Conservation (phyloP, 192 early-diverging fungal genomes). For the Gorgonomyces haynaldii region DNA sequence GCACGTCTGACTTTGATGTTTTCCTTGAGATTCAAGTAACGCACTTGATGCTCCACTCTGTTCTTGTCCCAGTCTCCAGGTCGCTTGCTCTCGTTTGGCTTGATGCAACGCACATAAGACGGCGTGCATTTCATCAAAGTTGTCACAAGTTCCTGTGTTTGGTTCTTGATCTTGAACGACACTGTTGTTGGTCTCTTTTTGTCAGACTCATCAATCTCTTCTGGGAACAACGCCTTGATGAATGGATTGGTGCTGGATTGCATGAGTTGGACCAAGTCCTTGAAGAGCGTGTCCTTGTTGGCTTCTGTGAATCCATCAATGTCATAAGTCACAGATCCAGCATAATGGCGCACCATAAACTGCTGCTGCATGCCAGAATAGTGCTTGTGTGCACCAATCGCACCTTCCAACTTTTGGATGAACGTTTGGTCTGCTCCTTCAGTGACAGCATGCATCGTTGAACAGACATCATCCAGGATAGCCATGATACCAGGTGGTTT, state of each 20-base stretch:
- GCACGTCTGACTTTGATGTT: constrained; percentile 94
- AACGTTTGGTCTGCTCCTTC: constrained; percentile 46
- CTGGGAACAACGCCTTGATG: constrained; percentile 74
- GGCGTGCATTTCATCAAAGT: constrained; percentile 94
- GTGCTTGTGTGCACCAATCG: constrained; percentile 41
- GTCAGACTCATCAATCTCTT: constrained; percentile 73
- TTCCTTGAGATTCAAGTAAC: constrained; percentile 91
- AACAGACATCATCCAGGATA: constrained; percentile 94
- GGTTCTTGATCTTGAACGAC: constrained; percentile 86
- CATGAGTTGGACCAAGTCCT: constrained; percentile 83
- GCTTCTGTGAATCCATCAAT: constrained; percentile 92
- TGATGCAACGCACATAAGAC: constrained; percentile 93
- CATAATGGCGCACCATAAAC: constrained; percentile 88
- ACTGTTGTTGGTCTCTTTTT: constrained; percentile 97
- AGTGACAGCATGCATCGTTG: constrained; percentile 82
- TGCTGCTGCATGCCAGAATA: constrained; percentile 42
- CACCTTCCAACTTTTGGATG: constrained; percentile 37
- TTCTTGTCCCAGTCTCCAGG: constrained; percentile 82
- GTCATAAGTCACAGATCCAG: constrained; percentile 88
- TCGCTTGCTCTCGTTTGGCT: constrained; percentile 93
- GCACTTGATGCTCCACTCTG: constrained; percentile 90
- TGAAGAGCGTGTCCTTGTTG: constrained; percentile 92
- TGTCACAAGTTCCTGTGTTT: constrained; percentile 69
- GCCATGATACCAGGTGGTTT: constrained; percentile 82
- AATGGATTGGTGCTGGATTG: constrained; percentile 69